phyloP scores from a whole-genome alignment of 106 monocot genomes.

The Triglochin maritima region DNA sequence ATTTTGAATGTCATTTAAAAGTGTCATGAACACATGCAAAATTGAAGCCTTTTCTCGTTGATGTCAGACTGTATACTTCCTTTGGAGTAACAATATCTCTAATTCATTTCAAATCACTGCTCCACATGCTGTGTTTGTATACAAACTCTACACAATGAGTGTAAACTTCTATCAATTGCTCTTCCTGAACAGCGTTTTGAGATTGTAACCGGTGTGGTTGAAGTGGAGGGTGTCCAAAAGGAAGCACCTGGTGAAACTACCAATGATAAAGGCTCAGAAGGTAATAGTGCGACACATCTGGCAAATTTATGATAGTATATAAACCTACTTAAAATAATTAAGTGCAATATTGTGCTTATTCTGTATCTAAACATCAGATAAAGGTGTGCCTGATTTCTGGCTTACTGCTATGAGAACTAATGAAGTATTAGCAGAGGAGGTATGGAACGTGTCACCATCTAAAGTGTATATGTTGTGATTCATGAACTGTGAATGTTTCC shows the following conservation, averaged over 20 bases:
- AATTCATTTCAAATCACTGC: too few species aligned
- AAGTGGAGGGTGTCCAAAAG: slow-evolving; percentile 14
- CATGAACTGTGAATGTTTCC: background rate
- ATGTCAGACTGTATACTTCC: too few species aligned
- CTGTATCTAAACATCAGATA: background rate
- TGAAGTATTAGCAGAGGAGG: slow-evolving; percentile 20
- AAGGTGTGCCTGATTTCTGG: slow-evolving; percentile 26
- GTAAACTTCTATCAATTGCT: too few species aligned
- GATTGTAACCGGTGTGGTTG: slow-evolving; percentile 24
- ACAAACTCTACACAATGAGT: too few species aligned
- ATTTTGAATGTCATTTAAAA: background rate
- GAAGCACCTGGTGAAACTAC: slow-evolving; percentile 3
- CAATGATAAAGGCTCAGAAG: slow-evolving; percentile 7
- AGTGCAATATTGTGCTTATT: background rate
- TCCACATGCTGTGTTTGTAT: too few species aligned
- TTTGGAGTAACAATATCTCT: too few species aligned
- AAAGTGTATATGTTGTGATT: background rate
- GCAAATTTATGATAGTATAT: background rate
- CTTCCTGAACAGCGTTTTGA: slow-evolving; percentile 12
- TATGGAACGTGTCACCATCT: background rate
- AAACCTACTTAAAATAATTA: background rate
- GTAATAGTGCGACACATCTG: background rate
- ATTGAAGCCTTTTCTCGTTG: too few species aligned
- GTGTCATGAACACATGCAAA: too few species aligned
- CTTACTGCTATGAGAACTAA: slow-evolving; percentile 24